Conservation (phyloP, 495 filamentous ascomycete species). For the Penicillium tannophilum region DNA sequence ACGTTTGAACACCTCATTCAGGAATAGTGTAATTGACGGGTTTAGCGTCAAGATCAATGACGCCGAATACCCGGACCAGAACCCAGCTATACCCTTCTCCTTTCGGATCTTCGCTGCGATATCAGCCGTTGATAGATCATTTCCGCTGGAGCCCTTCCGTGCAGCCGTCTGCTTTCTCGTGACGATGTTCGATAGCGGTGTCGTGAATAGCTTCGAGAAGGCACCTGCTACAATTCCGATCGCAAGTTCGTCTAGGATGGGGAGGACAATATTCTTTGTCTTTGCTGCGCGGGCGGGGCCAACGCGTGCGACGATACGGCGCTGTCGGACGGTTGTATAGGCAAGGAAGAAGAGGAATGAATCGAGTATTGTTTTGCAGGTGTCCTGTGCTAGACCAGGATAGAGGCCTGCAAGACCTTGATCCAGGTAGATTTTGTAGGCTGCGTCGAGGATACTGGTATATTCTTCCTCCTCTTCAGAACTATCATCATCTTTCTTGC, state of each 20-base stretch:
- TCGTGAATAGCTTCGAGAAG: slow-evolving; percentile 75
- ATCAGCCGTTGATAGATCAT: slow-evolving; percentile 43
- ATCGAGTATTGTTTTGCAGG: slow-evolving; percentile 71
- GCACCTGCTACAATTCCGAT: slow-evolving; percentile 79
- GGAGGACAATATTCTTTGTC: slow-evolving; percentile 53
- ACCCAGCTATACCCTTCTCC: slow-evolving; percentile 75
- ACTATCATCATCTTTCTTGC: slow-evolving; percentile 35
- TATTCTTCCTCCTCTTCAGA: slow-evolving; percentile 44
- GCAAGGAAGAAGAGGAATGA: slow-evolving; percentile 84
- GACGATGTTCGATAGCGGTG: slow-evolving; percentile 82
- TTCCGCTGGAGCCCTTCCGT: slow-evolving; percentile 14
- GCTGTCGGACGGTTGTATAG: slow-evolving; percentile 70
- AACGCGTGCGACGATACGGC: slow-evolving; percentile 52
- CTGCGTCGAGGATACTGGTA: slow-evolving; percentile 64
- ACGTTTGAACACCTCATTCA: slow-evolving; percentile 71
- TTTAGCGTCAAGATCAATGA: slow-evolving; percentile 81
- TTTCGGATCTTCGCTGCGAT: slow-evolving; percentile 64
- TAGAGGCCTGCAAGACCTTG: slow-evolving; percentile 76
- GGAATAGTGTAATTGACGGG: slow-evolving; percentile 81
- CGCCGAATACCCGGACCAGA: slow-evolving; percentile 92
- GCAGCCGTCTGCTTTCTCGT: slow-evolving; percentile 76
- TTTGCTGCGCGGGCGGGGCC: slow-evolving; percentile 35
- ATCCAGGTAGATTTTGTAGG: slow-evolving; percentile 66
- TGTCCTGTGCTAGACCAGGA: slow-evolving; percentile 71
- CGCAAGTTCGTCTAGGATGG: slow-evolving; percentile 70